A percentile compares a stretch with the other conserved stretches of the same genome.
phyloP scores from a whole-genome alignment of 495 filamentous ascomycete species.

The Aspergillus baeticus region DNA sequence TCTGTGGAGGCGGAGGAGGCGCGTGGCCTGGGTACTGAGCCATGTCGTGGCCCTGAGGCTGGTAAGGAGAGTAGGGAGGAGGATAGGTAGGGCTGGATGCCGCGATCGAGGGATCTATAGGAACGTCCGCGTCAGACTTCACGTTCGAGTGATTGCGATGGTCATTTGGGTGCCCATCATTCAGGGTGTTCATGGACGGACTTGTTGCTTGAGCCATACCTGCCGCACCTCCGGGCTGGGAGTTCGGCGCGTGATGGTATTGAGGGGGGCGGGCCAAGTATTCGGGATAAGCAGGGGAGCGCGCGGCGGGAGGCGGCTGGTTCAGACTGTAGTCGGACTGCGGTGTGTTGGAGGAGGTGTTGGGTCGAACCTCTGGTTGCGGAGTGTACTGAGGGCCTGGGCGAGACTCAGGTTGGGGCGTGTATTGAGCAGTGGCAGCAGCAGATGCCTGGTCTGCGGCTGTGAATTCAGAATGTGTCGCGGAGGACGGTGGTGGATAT shows the following conservation, averaged over 20 bases:
- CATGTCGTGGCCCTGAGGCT: conserved; percentile 79
- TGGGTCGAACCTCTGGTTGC: conserved; percentile 74
- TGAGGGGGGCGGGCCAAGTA: conserved; percentile 61
- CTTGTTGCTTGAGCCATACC: conserved; percentile 97
- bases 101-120: conserved; percentile 98
- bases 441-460: conserved; percentile 86
- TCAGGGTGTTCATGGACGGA: conserved; percentile 84
- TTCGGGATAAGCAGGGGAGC: conserved; percentile 77
- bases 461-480: conserved; percentile 75
- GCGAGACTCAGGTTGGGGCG: conserved; percentile 46
- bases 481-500: conserved; percentile 68
- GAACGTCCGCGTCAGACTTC: conserved; percentile 93
- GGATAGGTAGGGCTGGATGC: conserved; percentile 89
- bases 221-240: conserved; percentile 72
- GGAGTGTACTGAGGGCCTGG: conserved; percentile 54
- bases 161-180: conserved; percentile 70
- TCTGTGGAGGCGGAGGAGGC: conserved; percentile 54
- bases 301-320: conserved; percentile 67
- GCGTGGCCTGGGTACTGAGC: conserved; percentile 60
- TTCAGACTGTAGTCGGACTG: conserved; percentile 86
- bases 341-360: conserved; percentile 73
- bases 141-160: conserved; percentile 62
- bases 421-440: conserved; percentile 56
- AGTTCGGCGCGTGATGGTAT: conserved; percentile 71
- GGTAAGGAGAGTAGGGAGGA: conserved; percentile 82